Base-by-base conservation (phyloP, 306 rosid genomes). In the Vigna radiata region DNA sequence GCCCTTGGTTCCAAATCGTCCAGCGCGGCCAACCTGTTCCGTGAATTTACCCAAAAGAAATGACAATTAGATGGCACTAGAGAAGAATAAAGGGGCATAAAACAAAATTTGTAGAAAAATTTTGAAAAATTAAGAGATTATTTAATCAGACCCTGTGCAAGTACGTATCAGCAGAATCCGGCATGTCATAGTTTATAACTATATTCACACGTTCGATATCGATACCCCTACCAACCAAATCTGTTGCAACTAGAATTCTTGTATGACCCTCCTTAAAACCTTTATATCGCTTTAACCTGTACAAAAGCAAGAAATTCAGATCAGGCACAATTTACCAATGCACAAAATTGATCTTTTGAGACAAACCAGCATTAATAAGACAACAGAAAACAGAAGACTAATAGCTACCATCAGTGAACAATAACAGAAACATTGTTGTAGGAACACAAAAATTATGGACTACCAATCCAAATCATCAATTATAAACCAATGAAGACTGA, bases 181-280 rank as follows among this genome's bases (percentile, higher is more conserved):
- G 98, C 98, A 95, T 95, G 77, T 95, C 98, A 81, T 95, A 95
- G 68, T 95, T 95, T 77, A 95, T 95, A 31, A 95, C 98, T 8
- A 95, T 95, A 78, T 95, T 95, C 29, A 95, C 97, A 18, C 98
- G 98, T 49, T 95, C 98, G 21, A 95, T 95, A 82, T 95, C 98
- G 6, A 95, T 95, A 8, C 98, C 98, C 76, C 98, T 85, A 8
- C 98, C 98, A 59, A 95, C 97, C 86, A 95, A 89, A 86, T 95
- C 98, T 6, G 98, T 95, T 15, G 98, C 98, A 11, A 92, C 98
- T 0, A 95, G 97, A 90, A 95, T 95, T 87, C 98, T 86, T 49
- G 90, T 83, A 75, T 90, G 96, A n/a, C 98, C 98, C 82, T 95
- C 98, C 90, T 95, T 95, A 70, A 95, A 95, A 75, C 98, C 96